Evolutionary conservation across 1,284 basidiomycete genomes (phyloP), one percentile per base, ranked within the genome.

Genomic region (Paramarasmius palmivorus): DNA sequence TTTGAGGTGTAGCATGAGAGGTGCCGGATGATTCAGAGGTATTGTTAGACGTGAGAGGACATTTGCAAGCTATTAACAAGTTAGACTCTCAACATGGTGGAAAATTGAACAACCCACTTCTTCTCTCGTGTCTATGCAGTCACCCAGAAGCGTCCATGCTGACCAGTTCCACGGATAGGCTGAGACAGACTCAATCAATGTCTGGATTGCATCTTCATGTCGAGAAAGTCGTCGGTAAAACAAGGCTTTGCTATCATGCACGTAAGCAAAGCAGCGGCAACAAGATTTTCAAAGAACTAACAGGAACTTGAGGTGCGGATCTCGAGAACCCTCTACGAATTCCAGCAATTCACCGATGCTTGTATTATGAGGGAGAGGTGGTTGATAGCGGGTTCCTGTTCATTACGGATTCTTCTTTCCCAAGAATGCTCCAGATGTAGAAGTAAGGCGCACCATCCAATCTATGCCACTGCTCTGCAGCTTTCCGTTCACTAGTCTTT

Each of bases 151-250:
- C 4, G 39, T 9, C 55, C 55, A 57, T 34, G 55, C 48, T 17
- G 55, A 50, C 55, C 55, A 57, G 38, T 57, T 57, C 55, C 55
- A 57, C 20, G 52, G 52, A 44, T 45, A 54, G 3, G 19, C 25
- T 20, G 52, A 47, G 15, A 57, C 20, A 2, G 52, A 51, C 26
- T 36, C 34, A 12, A 50, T 37, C 2, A 53, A 37, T 7, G 45
- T 29, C 20, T 50, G n/a, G 4, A 57, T 42, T 22, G 52, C 52
- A 36, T 57, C 55, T n/a, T 52, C 51, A 29, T 39, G 37, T 8
- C 52, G 51, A 5, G 48, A 54, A 34, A 57, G 42, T 15, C 51
- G 52, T 41, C 44, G 35, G 32, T 50, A 52, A 47, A 57, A 50
- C 4, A 57, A 38, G 35, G 44, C 42, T 40, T 53, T 47, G 8